Percentiles rank a stretch among this genome's conserved stretches.
Evolutionary conservation across 2,329 filamentous ascomycete species (phyloP).

Genomic region (Trichoderma sp.): DNA sequence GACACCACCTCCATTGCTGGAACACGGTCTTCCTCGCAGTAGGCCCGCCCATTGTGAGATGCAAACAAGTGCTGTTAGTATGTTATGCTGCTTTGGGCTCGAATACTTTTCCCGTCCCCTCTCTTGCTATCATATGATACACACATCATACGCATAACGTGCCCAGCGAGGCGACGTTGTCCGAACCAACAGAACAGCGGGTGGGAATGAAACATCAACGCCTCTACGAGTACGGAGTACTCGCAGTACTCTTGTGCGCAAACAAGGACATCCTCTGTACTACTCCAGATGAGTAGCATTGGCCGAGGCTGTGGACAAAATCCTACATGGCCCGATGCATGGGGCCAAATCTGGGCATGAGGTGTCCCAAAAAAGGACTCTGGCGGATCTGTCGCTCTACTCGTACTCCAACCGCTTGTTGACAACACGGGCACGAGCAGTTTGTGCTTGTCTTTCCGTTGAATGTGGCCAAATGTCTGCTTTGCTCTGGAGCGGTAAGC

Average conservation of each 20-base stretch:
- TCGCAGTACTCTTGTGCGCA: not conserved
- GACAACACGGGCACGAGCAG: not conserved
- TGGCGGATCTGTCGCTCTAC: not conserved
- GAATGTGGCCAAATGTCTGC: not conserved
- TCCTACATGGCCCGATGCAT: slow-evolving; percentile 20
- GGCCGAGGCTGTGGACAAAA: slow-evolving; percentile 14
- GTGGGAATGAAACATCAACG: not conserved
- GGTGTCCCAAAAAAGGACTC: not conserved
- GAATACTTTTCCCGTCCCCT: not conserved
- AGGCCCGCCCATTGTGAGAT: not conserved
- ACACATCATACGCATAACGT: slow-evolving; percentile 12
- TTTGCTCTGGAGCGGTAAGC: not conserved
- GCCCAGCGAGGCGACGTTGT: not conserved
- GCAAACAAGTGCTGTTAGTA: not conserved
- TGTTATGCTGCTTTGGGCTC: not conserved
- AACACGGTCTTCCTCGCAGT: not conserved
- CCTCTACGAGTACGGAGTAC: not conserved
- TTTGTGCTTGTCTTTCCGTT: not conserved
- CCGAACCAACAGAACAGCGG: slow-evolving; percentile 8
- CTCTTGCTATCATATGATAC: slow-evolving; percentile 10
- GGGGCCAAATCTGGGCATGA: slow-evolving; percentile 21
- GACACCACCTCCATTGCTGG: not conserved
- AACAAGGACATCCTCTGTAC: slow-evolving; percentile 7
- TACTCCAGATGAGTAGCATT: slow-evolving; percentile 17
- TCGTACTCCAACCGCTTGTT: not conserved